Evolutionary conservation across 768 basidiomycete species (phyloP).

Genomic region (Chalciporus sphaerocephalus): DNA sequence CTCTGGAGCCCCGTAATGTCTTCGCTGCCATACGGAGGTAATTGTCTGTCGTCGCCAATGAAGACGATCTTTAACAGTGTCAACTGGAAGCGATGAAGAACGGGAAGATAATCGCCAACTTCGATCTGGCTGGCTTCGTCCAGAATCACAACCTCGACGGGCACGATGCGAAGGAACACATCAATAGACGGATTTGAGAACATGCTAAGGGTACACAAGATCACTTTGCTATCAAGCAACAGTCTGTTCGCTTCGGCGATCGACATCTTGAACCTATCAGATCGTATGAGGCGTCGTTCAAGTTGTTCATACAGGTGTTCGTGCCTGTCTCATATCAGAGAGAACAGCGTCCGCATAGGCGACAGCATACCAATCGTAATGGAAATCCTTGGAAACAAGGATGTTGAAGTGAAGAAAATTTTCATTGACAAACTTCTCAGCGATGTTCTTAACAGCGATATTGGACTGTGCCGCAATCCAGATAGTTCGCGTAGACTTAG

Average conservation of each 20-base stretch:
- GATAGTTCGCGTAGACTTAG: constrained; percentile 15
- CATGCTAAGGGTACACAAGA: constrained; percentile 49
- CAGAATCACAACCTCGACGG: constrained; percentile 38
- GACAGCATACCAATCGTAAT: constrained; percentile 39
- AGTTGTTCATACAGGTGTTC: constrained; percentile 45
- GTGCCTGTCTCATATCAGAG: constrained; percentile 35
- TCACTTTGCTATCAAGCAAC: constrained; percentile 31
- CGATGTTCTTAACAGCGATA: constrained; percentile 52
- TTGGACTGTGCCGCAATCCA: constrained; percentile 49
- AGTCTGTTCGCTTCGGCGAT: constrained; percentile 14
- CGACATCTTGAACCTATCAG: constrained; percentile 27
- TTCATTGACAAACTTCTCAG: constrained; percentile 38
- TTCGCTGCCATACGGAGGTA: constrained; percentile 77
- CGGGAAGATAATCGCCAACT: constrained; percentile 36
- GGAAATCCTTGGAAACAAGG: constrained; percentile 45
- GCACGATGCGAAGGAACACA: constrained; percentile 25
- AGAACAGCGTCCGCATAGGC: background rate
- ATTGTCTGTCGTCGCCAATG: constrained; percentile 38
- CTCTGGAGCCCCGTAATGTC: constrained; percentile 60
- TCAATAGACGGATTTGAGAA: constrained; percentile 28
- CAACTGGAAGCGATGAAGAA: constrained; percentile 25
- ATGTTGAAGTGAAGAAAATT: constrained; percentile 35
- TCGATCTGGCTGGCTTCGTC: constrained; percentile 50
- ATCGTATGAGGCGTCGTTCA: constrained; percentile 33
- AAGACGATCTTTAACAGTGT: constrained; percentile 36